Evolutionary conservation across 2,329 filamentous ascomycete genomes (phyloP).

Genomic region (Cladosporium sphaerospermum): DNA sequence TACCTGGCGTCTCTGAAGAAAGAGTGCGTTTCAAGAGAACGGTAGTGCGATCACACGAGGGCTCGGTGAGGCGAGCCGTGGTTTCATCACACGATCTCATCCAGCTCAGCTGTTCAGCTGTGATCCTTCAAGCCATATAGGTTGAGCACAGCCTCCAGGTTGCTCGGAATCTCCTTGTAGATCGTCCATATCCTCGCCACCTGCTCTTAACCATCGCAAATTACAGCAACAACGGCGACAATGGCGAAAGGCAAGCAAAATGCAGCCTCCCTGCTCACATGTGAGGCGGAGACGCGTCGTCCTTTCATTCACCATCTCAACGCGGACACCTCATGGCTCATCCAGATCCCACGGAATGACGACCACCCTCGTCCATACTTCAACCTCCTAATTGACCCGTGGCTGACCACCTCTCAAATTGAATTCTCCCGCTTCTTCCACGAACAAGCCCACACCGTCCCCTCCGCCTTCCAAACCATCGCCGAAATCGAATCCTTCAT

Average conservation of each 20-base stretch:
- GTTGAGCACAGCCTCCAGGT: no score
- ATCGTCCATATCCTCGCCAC: not conserved
- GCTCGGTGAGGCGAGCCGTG: no score
- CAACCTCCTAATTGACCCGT: conserved; percentile 61
- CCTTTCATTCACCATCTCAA: conserved; percentile 60
- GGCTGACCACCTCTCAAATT: conserved; percentile 56
- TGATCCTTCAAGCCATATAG: no score
- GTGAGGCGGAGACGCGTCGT: conserved; percentile 37
- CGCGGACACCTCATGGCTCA: conserved; percentile 60
- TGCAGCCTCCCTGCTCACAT: conserved; percentile 22
- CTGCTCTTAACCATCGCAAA: not conserved
- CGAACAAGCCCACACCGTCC: conserved; percentile 56
- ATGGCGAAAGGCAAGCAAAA: conserved; percentile 3
- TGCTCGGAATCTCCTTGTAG: not conserved
- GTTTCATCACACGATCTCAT: no score
- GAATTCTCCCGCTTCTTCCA: conserved; percentile 61
- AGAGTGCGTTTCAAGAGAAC: no score
- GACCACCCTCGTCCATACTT: conserved; percentile 46
- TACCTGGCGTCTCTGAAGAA: no score
- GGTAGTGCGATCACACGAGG: no score
- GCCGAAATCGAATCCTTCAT: conserved; percentile 50
- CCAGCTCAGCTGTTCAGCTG: no score
- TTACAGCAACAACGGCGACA: not conserved
- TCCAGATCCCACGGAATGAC: conserved; percentile 55
- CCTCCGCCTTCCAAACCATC: conserved; percentile 50